Evolutionary conservation across 208 protist species (phyloP), one percentile per base, ranked within the genome.

Genomic region (Trypanosoma lewisi): DNA sequence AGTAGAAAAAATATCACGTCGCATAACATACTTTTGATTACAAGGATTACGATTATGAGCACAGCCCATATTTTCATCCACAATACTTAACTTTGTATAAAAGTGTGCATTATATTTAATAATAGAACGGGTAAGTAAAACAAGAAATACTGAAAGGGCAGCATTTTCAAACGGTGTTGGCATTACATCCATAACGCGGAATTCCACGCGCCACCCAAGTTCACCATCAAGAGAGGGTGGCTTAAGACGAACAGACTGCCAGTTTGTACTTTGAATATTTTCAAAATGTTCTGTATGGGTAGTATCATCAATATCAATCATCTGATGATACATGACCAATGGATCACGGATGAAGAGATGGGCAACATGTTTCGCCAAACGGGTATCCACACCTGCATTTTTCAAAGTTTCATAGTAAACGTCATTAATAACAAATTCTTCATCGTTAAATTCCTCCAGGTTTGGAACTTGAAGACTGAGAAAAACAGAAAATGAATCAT

Each of bases 141-240:
- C 71, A 17, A 98, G 91, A 60, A 99, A 98, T 36, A 97, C 87
- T 17, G 91, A 87, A 53, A 98, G 99, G 17, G 98, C 98, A 5
- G 98, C 95, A 73, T 99, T 99, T 82, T 99, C 98, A 76, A 99
- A 99, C 51, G 99, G 97, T 0, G 98, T 99, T 2, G 98, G 80
- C 77, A 96, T 86, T 16, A 98, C 82, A 59, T 98, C 93, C 91
- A 98, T 97, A 34, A 95, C 84, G 47, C 94, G 87, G 83, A 99
- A 99, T 78, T 99, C 98, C 3, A 99, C 97, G 50, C 98, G 87
- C 98, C 98, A 99, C 19, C 92, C 94, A 63, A 96, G 84, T 51
- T 87, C 62, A 44, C 75, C 74, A 58, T 70, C 79, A 16, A 87
- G 54, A 48, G 85, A 62, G 30, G 85, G 77, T n/a, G 96, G 95